Conservation (phyloP, 805 yeast species). For the Saccharomycopsis sp. region DNA sequence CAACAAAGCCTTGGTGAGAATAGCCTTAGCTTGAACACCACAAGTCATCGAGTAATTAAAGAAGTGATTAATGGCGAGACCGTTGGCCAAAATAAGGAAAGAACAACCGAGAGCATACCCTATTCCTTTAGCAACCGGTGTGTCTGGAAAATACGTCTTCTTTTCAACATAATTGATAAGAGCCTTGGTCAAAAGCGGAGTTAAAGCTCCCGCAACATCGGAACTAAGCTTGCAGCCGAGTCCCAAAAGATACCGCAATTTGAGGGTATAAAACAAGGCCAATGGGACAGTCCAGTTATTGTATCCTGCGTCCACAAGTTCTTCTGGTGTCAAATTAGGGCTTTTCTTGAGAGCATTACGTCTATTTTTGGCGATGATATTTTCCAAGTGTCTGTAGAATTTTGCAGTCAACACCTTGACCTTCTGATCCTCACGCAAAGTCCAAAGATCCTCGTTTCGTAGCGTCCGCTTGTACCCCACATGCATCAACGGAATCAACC, state of each 20-base stretch:
- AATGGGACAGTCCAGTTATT: constrained; percentile 31
- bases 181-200: constrained; percentile 49
- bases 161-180: constrained; percentile 49
- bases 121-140: constrained; percentile 41
- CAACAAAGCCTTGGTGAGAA: constrained; percentile 57
- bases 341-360: constrained; percentile 27
- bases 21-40: constrained; percentile 63
- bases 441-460: constrained; percentile 54
- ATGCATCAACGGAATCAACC: constrained; percentile 57
- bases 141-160: constrained; percentile 34
- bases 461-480: constrained; percentile 71
- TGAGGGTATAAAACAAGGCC: constrained; percentile 46
- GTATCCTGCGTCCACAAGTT: constrained; percentile 34
- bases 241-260: constrained; percentile 36
- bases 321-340: constrained; percentile 34
- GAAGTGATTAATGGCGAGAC: constrained; percentile 42
- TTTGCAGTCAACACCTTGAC: constrained; percentile 35
- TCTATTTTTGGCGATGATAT: constrained; percentile 30
- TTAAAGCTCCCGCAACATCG: constrained; percentile 43
- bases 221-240: constrained; percentile 37
- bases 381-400: constrained; percentile 33
- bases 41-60: constrained; percentile 45
- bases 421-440: constrained; percentile 35
- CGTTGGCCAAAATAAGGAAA: constrained; percentile 35
- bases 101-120: constrained; percentile 56